Evolutionary conservation across 768 basidiomycete species (phyloP), one percentile per base, ranked within the genome.

Genomic region (Tylopilus plumbeoviolaceoides): DNA sequence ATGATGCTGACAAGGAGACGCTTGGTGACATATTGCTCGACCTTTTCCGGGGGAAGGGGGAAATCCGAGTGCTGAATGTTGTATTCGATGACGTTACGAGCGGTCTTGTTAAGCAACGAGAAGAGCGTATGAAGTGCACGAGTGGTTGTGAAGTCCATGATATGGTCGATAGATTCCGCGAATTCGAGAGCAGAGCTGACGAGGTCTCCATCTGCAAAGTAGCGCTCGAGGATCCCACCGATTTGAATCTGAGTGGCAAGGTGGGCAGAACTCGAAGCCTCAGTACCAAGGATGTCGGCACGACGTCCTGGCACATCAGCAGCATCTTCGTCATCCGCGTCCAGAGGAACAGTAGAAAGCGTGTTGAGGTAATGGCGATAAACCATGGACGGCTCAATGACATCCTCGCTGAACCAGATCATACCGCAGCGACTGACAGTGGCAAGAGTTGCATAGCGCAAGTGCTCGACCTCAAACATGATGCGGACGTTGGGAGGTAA

Each of bases 361-460:
- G 86, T 85, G 48, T 81, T 78, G 43, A 99, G 81, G 64, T 98
- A 95, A 65, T 98, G 81, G 47, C 81, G 83, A 69, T 89, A 97
- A 17, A 97, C 82, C 97, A 98, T 98, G 1, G 78, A 73, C 7
- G 94, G 85, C 58, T 91, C 87, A 25, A 99, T 84, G 44, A 97
- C 85, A 58, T 98, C 94, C 53, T 98, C 94, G 67, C 94, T 98
- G 75, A 99, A 99, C 97, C 97, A 99, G 62, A 99, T 95, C 97
- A 99, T 99, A 68, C 97, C 97, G 65, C 97, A 99, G 51, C 97
- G 95, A 82, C 93, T 97, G 77, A 99, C 97, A 25, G 97, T 99
- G 15, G 97, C 97, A 49, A 89, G 84, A 4, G 97, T 99, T 0
- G 97, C 97, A 68, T 95, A 99, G 63, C 86, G 89, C 59, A 99